These are phyloP conservation scores for Claviceps sp. DNA, from an alignment of 2,329 filamentous ascomycete genomes.

Conservation along the genomic window DNA sequence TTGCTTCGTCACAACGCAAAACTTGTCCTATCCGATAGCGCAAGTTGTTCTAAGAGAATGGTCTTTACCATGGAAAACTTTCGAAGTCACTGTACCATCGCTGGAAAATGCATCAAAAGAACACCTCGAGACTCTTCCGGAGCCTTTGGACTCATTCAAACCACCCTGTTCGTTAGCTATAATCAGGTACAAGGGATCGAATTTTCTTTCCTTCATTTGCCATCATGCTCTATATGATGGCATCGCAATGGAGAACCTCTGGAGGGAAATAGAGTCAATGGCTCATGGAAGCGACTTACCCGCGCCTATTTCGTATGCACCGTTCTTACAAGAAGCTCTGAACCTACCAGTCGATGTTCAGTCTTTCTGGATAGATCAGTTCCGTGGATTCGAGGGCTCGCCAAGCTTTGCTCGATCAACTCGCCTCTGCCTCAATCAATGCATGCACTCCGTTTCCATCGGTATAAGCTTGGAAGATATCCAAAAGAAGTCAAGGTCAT, in stretches of 20 bases:
- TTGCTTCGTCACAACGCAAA: slow-evolving; percentile 54
- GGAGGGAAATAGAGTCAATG: slow-evolving; percentile 54
- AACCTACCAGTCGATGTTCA: slow-evolving; percentile 35
- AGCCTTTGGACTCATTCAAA: slow-evolving; percentile 28
- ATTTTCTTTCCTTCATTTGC: slow-evolving; percentile 36
- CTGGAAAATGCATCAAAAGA: slow-evolving; percentile 24
- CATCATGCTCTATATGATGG: slow-evolving; percentile 87
- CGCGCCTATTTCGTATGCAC: slow-evolving; percentile 39
- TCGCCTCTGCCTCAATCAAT: slow-evolving; percentile 14
- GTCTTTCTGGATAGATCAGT: slow-evolving; percentile 50
- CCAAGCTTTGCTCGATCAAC: slow-evolving; percentile 13
- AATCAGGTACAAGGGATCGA: slow-evolving; percentile 17
- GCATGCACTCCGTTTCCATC: slow-evolving; percentile 16
- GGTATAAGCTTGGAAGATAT: slow-evolving; percentile 29
- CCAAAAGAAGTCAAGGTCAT: slow-evolving; percentile 33
- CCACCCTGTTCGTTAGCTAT: slow-evolving; percentile 34
- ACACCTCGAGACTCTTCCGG: slow-evolving; percentile 26
- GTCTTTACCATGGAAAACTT: slow-evolving; percentile 25
- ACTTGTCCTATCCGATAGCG: slow-evolving; percentile 47
- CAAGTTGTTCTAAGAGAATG: slow-evolving; percentile 53
- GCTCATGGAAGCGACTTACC: slow-evolving; percentile 35
- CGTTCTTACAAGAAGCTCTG: slow-evolving; percentile 50
- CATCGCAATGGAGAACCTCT: slow-evolving; percentile 55
- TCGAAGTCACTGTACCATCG: slow-evolving; percentile 17
- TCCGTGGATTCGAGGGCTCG: slow-evolving; percentile 35